Evolutionary conservation across 345 rosid genomes (phyloP).

Genomic region (Eucalyptus sp.): DNA sequence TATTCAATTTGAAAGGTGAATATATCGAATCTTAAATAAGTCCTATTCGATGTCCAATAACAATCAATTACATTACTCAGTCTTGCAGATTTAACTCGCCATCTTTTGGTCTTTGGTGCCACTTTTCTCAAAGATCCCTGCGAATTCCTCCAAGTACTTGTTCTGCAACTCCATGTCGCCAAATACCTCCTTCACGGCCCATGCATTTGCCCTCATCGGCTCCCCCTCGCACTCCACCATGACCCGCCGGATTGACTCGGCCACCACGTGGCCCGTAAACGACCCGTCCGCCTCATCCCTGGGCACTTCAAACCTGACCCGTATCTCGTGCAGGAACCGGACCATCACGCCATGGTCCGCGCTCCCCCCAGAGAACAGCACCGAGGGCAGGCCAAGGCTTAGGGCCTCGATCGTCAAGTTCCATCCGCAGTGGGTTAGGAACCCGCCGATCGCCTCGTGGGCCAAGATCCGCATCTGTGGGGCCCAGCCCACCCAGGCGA

Average conservation of each 20-base stretch:
- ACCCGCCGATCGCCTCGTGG: constrained; percentile 1
- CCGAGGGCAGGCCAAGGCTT: neutral
- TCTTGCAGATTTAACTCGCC: neutral
- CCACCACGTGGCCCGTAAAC: neutral
- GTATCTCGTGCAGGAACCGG: neutral
- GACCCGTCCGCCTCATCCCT: constrained; percentile 1
- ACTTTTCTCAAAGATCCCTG: neutral
- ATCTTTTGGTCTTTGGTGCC: neutral
- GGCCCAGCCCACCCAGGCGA: constrained; percentile 1
- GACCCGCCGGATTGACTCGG: neutral
- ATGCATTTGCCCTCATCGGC: neutral
- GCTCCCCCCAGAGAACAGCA: neutral
- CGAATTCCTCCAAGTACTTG: neutral
- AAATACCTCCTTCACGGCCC: neutral
- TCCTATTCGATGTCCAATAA: neutral
- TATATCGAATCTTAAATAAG: neutral
- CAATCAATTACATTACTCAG: neutral
- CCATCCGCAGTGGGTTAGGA: constrained; percentile 9
- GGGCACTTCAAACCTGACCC: constrained; percentile 2
- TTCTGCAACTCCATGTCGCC: neutral
- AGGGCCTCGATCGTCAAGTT: constrained; percentile 4
- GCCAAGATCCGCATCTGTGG: neutral
- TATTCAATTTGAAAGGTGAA: neutral
- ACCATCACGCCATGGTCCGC: constrained; percentile 4
- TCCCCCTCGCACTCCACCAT: neutral